These are phyloP conservation scores for Catunica adiposa DNA, from an alignment of 2,329 filamentous ascomycete genomes.

Conservation along the genomic window DNA sequence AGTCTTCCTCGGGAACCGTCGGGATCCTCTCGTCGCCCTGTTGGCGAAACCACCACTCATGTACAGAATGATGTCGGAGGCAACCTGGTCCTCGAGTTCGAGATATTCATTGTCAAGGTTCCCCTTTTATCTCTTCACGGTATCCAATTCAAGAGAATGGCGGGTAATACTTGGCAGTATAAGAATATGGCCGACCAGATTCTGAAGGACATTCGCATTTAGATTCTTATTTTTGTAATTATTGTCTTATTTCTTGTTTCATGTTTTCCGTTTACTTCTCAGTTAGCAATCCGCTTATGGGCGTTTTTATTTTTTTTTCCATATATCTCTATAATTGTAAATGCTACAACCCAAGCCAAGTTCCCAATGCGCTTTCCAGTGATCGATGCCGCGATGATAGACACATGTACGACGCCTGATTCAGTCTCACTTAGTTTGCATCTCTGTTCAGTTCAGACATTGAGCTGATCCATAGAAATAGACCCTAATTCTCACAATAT, in stretches of 20 bases:
- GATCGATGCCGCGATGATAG: too few relatives aligned
- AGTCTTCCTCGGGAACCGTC: conserved; percentile 42
- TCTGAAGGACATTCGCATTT: conserved; percentile 62
- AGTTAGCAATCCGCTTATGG: background rate
- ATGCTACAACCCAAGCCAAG: too few relatives aligned
- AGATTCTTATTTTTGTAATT: background rate
- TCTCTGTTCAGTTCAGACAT: too few relatives aligned
- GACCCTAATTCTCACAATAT: too few relatives aligned
- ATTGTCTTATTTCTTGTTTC: background rate
- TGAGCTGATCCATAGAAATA: too few relatives aligned
- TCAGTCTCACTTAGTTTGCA: too few relatives aligned
- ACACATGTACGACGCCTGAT: too few relatives aligned
- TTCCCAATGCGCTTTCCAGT: too few relatives aligned
- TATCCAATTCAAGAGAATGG: conserved; percentile 94
- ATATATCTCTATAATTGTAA: background rate
- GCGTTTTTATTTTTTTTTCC: background rate
- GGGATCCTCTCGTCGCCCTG: conserved; percentile 28
- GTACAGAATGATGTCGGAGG: conserved; percentile 79
- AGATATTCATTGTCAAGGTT: conserved; percentile 96
- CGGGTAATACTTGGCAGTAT: conserved; percentile 94
- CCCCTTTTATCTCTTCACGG: conserved; percentile 83
- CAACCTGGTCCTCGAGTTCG: conserved; percentile 73
- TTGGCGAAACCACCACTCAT: conserved; percentile 75
- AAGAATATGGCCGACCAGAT: conserved; percentile 98
- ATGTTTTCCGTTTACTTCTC: background rate